These are phyloP conservation scores for Ogataea salicorniae DNA, from an alignment of 805 yeast species.

Conservation along the genomic window DNA sequence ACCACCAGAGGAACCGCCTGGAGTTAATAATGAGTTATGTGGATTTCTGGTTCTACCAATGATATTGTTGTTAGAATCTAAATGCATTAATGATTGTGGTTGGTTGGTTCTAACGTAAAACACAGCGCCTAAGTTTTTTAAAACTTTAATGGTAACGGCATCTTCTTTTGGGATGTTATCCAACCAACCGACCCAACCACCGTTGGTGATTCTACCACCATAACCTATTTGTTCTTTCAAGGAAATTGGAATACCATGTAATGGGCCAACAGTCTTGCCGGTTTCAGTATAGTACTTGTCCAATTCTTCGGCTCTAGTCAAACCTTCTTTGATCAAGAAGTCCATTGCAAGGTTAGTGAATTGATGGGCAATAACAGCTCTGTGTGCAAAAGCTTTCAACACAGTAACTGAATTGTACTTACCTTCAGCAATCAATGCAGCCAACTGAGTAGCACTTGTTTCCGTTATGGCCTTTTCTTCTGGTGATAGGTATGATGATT, in stretches of 20 bases:
- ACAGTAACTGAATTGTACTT: conserved; percentile 46
- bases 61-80: conserved; percentile 57
- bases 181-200: conserved; percentile 51
- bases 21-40: conserved; percentile 48
- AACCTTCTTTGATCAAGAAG: conserved; percentile 60
- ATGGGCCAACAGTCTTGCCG: conserved; percentile 56
- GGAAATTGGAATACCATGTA: conserved; percentile 67
- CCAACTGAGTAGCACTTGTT: conserved; percentile 37
- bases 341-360: conserved; percentile 49
- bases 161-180: conserved; percentile 43
- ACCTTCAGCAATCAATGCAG: conserved; percentile 40
- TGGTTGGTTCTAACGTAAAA: conserved; percentile 61
- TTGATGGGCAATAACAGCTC: conserved; percentile 61
- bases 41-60: conserved; percentile 58
- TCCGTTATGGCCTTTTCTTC: conserved; percentile 42
- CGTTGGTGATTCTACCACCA: conserved; percentile 51
- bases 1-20: conserved; percentile 75
- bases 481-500: conserved; percentile 27
- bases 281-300: conserved; percentile 46
- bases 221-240: conserved; percentile 60
- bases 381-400: conserved; percentile 58
- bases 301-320: conserved; percentile 47
- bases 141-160: conserved; percentile 42
- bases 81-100: conserved; percentile 68
- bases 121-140: conserved; percentile 53